Evolutionary conservation across 176 grass and related monocot genomes (phyloP), one percentile per base, ranked within the genome.

Genomic region (Eragrostis curvula): DNA sequence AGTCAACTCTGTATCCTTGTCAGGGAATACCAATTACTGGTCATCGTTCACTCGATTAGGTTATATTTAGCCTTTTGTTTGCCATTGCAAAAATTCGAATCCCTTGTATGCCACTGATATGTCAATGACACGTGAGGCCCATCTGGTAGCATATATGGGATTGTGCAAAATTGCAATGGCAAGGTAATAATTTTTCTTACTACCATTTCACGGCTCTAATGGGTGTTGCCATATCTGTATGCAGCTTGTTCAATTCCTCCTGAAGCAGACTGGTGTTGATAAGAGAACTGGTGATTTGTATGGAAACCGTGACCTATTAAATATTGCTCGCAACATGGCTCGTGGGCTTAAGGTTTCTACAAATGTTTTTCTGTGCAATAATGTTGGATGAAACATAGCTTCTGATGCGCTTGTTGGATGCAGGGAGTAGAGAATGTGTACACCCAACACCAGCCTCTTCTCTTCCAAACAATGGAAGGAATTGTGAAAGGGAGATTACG

Each of bases 311-410:
- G 96, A 98, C 81, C 85, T 98, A 42, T 82, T 98, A 86, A 98
- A 96, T 82, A 95, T 98, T 90, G 96, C 96, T 88, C 96, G 93
- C 53, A 98, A 95, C 85, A 98, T 98, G 96, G 96, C 96, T 80
- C 88, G 96, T 69, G 96, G 90, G 11, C 90, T 98, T 49, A 98
- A 95, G 96, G 96, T 98, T 41, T 85, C 66, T 61, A 78, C 73
- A 64, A 17, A 87, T 46, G 67, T 69, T 70, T 80, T 20, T 63
- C n/a, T 73, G 72, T 52, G 36, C 66, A 78, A 40, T 46, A 61
- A 71, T 62, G 75, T 66, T 76, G 11, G 45, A 83, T 86, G 15
- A 55, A 83, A 20, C 49, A 3, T 83, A 61, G 58, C 36, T 75
- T 52, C 48, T 74, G 77, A 83, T 66, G 55, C 3, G 2, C 39